Evolutionary conservation across 2,329 filamentous ascomycete genomes (phyloP).

Genomic region (Chalaropsis ovoidea): DNA sequence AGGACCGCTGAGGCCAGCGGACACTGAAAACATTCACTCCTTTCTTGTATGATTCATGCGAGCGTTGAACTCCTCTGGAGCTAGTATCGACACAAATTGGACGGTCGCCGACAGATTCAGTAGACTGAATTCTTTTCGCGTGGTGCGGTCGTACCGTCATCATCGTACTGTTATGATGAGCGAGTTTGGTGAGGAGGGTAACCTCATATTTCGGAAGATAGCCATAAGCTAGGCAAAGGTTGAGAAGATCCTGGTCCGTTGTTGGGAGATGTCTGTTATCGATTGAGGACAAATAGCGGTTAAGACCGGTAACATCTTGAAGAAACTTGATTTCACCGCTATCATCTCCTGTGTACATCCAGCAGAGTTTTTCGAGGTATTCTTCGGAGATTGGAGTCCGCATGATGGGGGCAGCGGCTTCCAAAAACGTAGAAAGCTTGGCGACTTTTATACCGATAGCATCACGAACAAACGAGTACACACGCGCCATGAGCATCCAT

Average conservation of each 20-base stretch:
- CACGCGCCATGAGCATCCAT: conserved; percentile 45
- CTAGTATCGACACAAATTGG: not conserved
- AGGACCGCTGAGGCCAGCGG: not conserved
- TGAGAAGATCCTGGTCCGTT: conserved; percentile 20
- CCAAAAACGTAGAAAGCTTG: conserved; percentile 40
- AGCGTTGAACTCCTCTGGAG: not conserved
- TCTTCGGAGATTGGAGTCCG: conserved; percentile 37
- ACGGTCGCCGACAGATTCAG: not conserved
- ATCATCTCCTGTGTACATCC: conserved; percentile 29
- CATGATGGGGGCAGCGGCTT: conserved; percentile 38
- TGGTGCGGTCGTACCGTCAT: not conserved
- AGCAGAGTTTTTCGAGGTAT: conserved; percentile 41
- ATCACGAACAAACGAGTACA: conserved; percentile 46
- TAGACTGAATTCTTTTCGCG: not conserved
- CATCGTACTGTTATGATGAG: not conserved
- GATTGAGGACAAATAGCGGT: not conserved
- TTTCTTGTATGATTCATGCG: not conserved
- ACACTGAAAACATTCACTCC: not conserved
- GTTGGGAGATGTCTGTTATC: not conserved
- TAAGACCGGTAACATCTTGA: conserved; percentile 10
- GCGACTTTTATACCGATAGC: conserved; percentile 39
- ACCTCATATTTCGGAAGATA: not conserved
- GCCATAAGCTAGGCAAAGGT: conserved; percentile 13
- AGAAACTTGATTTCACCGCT: not conserved
- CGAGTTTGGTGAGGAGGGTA: not conserved